phyloP scores from a whole-genome alignment of 306 rosid species.

The Cercis canadensis region DNA sequence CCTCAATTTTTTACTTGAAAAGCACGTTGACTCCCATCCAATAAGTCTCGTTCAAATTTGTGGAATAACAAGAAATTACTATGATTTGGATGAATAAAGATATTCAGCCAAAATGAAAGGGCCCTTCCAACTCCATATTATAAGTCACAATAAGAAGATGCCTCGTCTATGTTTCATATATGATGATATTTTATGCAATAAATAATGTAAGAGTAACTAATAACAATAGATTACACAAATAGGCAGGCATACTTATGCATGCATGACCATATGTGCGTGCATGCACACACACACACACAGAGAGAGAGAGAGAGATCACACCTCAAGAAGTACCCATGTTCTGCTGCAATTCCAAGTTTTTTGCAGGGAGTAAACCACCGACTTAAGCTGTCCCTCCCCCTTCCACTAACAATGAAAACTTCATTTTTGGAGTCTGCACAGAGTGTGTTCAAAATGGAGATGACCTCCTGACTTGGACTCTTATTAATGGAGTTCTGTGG shows the following conservation, averaged over 20 bases:
- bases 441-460: slow-evolving; percentile 59
- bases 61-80: slow-evolving; percentile 18
- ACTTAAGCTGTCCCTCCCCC: slow-evolving; percentile 70
- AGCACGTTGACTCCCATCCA: neutral
- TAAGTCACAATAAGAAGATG: no score
- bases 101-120: no score
- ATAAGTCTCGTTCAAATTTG: slow-evolving; percentile 1
- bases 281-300: neutral
- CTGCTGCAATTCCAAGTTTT: slow-evolving; percentile 84
- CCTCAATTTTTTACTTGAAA: neutral
- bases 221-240: neutral
- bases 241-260: no score
- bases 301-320: slow-evolving; percentile 39
- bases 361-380: slow-evolving; percentile 71
- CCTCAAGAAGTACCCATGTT: slow-evolving; percentile 83
- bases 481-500: slow-evolving; percentile 74
- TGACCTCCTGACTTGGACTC: slow-evolving; percentile 67
- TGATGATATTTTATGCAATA: neutral
- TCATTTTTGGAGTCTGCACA: slow-evolving; percentile 67
- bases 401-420: slow-evolving; percentile 86
- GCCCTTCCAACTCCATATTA: no score
- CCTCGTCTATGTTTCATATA: slow-evolving; percentile 8
- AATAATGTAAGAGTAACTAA: slow-evolving; percentile 16
- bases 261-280: no score
- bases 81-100: no score